Percentiles rank a stretch among this genome's conserved stretches.
Evolutionary conservation across 2,329 filamentous ascomycete species (phyloP).

Genomic region (Dichotomopilus funicola): DNA sequence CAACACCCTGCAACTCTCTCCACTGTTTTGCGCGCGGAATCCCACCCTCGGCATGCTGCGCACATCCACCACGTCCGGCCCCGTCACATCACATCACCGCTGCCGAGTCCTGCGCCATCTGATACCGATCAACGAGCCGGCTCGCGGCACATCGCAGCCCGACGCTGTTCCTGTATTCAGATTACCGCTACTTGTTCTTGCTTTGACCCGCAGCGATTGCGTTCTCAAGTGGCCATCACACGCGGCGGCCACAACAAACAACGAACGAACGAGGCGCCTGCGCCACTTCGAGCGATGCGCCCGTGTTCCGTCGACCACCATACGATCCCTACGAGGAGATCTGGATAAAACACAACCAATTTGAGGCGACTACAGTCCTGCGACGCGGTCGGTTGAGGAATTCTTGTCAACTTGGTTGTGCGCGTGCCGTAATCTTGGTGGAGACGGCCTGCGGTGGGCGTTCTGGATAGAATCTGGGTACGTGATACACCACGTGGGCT

Average conservation of each 20-base stretch:
- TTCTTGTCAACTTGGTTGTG: not conserved
- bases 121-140: slow-evolving; percentile 10
- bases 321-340: slow-evolving; percentile 22
- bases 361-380: slow-evolving; percentile 10
- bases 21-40: slow-evolving; percentile 23
- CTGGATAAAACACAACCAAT: slow-evolving; percentile 16
- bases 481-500: not conserved
- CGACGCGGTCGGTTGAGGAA: slow-evolving; percentile 3
- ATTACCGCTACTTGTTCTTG: not conserved
- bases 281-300: slow-evolving; percentile 21
- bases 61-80: slow-evolving; percentile 9
- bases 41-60: slow-evolving; percentile 23
- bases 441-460: not conserved
- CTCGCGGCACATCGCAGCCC: slow-evolving; percentile 13
- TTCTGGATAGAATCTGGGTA: slow-evolving; percentile 2
- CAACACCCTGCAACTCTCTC: slow-evolving; percentile 14
- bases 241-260: not conserved
- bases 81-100: slow-evolving; percentile 16
- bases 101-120: slow-evolving; percentile 4
- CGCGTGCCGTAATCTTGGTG: not conserved
- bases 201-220: slow-evolving; percentile 4
- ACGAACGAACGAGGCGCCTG: not conserved
- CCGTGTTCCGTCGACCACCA: slow-evolving; percentile 17
- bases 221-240: slow-evolving; percentile 7
- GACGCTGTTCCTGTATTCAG: not conserved